A percentile compares a stretch with the other conserved stretches of the same genome.
phyloP scores from a whole-genome alignment of 2,329 filamentous ascomycete genomes.

The Aspergillus carbonarius region DNA sequence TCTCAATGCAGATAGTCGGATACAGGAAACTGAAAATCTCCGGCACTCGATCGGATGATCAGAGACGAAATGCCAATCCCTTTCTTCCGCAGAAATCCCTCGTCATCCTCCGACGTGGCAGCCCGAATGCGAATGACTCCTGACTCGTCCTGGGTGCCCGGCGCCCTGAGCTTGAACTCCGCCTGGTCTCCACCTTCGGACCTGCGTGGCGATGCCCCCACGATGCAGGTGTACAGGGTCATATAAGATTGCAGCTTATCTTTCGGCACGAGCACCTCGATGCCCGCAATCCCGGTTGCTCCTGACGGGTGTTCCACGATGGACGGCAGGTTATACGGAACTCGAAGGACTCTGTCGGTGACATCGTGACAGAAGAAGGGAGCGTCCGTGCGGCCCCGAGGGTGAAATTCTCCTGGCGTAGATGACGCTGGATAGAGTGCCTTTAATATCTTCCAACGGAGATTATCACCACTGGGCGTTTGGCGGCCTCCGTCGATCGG shows the following conservation, averaged over 20 bases:
- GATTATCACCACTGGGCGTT: slow-evolving; percentile 4
- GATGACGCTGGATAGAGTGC: slow-evolving; percentile 1
- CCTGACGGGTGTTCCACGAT: slow-evolving; percentile 10
- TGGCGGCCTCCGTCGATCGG: slow-evolving; percentile 11
- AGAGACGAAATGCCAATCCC: slow-evolving; percentile 11
- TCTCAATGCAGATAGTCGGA: slow-evolving; percentile 12
- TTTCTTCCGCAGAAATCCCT: slow-evolving; percentile 10
- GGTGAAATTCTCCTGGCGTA: slow-evolving; percentile 7
- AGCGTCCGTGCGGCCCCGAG: slow-evolving; percentile 11
- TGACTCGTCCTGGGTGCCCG: not conserved
- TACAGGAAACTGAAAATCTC: slow-evolving; percentile 7
- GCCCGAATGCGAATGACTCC: slow-evolving; percentile 8
- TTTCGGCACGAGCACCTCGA: slow-evolving; percentile 12
- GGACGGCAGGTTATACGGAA: slow-evolving; percentile 3
- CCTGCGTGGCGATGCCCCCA: slow-evolving; percentile 2
- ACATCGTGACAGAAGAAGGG: slow-evolving; percentile 18
- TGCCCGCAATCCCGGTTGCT: slow-evolving; percentile 6
- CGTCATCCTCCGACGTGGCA: slow-evolving; percentile 3
- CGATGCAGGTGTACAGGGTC: slow-evolving; percentile 8
- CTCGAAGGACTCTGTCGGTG: slow-evolving; percentile 10
- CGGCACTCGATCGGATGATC: slow-evolving; percentile 5
- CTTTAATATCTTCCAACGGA: slow-evolving; percentile 13
- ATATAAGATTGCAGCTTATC: not conserved
- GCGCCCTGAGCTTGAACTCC: slow-evolving; percentile 8
- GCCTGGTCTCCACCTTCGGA: not conserved